Percentiles rank a stretch among this genome's conserved stretches.
phyloP scores from a whole-genome alignment of 768 basidiomycete genomes.

The Collybia sordida region DNA sequence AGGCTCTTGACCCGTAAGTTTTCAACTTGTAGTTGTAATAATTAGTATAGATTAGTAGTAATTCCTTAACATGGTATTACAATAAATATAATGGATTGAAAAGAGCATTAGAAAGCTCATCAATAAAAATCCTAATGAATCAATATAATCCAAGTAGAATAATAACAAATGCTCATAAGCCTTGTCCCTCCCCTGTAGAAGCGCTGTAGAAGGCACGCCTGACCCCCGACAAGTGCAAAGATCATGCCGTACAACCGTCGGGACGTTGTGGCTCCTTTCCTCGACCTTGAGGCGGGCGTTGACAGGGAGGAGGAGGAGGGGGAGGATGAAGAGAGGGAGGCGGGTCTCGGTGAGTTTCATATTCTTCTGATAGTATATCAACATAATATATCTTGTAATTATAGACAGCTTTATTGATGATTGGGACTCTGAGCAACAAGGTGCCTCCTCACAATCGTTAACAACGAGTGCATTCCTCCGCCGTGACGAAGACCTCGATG shows the following conservation, averaged over 20 bases:
- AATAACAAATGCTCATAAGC: too few species aligned
- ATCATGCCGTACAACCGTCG: not conserved
- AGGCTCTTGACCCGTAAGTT: too few species aligned
- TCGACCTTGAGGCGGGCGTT: constrained; percentile 3
- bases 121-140: too few species aligned
- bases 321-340: not conserved
- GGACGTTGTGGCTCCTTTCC: not conserved
- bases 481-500: not conserved
- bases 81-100: too few species aligned
- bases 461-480: not conserved
- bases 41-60: too few species aligned
- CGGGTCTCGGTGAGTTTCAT: not conserved
- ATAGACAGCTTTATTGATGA: constrained; percentile 6
- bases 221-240: too few species aligned
- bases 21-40: too few species aligned
- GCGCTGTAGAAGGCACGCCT: not conserved
- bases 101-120: too few species aligned
- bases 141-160: too few species aligned
- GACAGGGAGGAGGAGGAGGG: not conserved
- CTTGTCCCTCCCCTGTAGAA: too few species aligned
- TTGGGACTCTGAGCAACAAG: not conserved
- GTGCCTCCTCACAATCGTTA: not conserved
- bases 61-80: too few species aligned
- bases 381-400: not conserved
- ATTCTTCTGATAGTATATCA: not conserved